Evolutionary conservation across 345 rosid genomes (phyloP), one percentile per base, ranked within the genome.

Genomic region (Erysimum cheiranthoides): DNA sequence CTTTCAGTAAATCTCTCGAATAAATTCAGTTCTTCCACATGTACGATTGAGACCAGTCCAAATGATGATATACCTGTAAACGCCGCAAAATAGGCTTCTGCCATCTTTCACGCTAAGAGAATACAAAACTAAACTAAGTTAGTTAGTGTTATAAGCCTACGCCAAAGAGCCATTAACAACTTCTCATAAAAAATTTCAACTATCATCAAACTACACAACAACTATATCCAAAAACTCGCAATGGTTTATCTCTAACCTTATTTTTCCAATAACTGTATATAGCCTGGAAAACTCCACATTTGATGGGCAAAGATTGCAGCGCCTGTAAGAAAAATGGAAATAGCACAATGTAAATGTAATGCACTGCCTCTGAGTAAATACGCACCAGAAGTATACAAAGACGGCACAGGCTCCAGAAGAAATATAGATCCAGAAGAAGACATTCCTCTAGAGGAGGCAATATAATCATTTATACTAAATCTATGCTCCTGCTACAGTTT

Each of bases 21-120:
- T 36, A 6, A 49, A 10, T 36, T 27, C 5, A n/a, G 13, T 47
- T 47, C 58, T 43, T 70, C 45, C n/a, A 32, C 31, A 34, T 45
- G 66, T 59, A 21, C 17, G 21, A 60, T 3, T 36, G 68, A 45
- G 67, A 71, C 50, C 6, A 71, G 60, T 47, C 68, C 40, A 43
- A 63, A 62, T 46, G 17, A 70, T 53, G 47, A 47, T 28, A 77
- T 81, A 91, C 98, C 98, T 94, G 97, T 77, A 92, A 82, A 49
- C 97, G 96, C 42, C 99, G 93, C 75, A 94, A 83, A 72, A 90
- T 58, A 73, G 99, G 99, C 84, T 94, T 94, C 82, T 94, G 97
- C 99, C 97, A 92, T 78, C 86, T 81, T 84, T 87, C 93, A 54
- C 98, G 96, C 98, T 93, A 88, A 63, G 60, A 73, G 34, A 57